Evolutionary conservation across 306 rosid species (phyloP), one percentile per base, ranked within the genome.

Genomic region (Luffa acutangula): DNA sequence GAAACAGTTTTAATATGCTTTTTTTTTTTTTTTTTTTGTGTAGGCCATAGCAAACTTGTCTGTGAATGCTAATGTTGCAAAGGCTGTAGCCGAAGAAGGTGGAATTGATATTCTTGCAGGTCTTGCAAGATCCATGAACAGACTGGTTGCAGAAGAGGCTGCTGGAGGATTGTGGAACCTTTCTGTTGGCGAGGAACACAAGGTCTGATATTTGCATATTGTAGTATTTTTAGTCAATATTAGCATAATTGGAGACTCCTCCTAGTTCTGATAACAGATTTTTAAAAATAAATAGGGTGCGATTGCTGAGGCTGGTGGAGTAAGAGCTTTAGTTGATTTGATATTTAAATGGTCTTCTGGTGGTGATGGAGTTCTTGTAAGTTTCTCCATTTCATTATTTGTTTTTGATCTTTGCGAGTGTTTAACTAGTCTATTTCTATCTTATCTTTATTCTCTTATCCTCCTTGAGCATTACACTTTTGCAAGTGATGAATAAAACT

Each of bases 121-220:
- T 79, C 90, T 96, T 86, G 99, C 99, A 31, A 90, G 97, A 93
- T 96, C 99, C 80, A 90, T 88, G 91, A 96, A 93, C 89, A 91
- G 94, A 83, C 87, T 96, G 67, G 99, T 96, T 59, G 99, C 97
- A 31, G 99, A 96, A 89, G 99, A 96, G 85, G 99, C 99, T 87
- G 99, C 99, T 81, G 99, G 99, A 75, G 98, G 99, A 78, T 82
- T 96, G 77, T 96, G 99, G 99, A 96, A 96, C 85, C 99, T 96
- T 77, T 96, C 99, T 72, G 99, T 96, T 82, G 99, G 99, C 74
- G 99, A 96, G 83, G 99, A 96, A 80, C 99, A 96, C 84, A 96
- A 96, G 92, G 99, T 96, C 84, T 82, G 80, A 76, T 76, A 59
- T 78, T 43, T 84, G 81, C 75, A 57, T 48, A 82, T 58, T 51